Percentiles rank a stretch among this genome's conserved stretches.
Evolutionary conservation across 768 basidiomycete genomes (phyloP).

Genomic region (Amanita brunnescens): DNA sequence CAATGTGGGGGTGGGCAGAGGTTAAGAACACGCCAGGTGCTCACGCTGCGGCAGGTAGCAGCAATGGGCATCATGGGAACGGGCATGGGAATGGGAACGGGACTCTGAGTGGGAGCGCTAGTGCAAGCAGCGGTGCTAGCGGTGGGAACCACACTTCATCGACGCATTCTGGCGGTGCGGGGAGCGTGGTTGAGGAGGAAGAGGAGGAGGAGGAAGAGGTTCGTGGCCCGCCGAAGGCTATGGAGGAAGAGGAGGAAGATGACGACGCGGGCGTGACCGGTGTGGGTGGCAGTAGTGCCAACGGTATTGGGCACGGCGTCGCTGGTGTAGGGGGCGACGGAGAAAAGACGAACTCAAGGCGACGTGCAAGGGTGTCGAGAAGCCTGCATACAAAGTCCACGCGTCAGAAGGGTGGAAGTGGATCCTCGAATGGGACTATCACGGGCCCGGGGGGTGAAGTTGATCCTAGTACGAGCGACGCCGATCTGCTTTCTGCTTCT

Average conservation of each 20-base stretch:
- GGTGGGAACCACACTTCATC: not conserved
- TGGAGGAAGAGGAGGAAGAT: conserved; percentile 10
- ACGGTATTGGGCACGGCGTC: not conserved
- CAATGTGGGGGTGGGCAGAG: conserved; percentile 83
- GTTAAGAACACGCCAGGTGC: not conserved
- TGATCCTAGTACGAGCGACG: not conserved
- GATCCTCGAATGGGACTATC: not conserved
- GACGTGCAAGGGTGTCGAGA: not conserved
- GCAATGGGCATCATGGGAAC: not conserved
- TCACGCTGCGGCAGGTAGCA: not conserved
- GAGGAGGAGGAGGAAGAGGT: conserved; percentile 15
- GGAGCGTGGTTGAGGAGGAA: conserved; percentile 10
- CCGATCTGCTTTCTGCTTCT: not conserved
- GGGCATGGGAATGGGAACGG: not conserved
- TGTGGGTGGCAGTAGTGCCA: not conserved
- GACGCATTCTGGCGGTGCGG: conserved; percentile 2
- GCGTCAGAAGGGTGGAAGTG: conserved; percentile 2
- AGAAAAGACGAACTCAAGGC: not conserved
- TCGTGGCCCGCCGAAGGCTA: conserved; percentile 7
- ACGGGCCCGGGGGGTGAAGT: not conserved
- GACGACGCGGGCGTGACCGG: conserved; percentile 7
- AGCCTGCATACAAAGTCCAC: not conserved
- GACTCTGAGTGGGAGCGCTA: not conserved
- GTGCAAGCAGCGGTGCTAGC: not conserved
- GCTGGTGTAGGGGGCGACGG: not conserved